phyloP scores from a whole-genome alignment of 1,139 yeast genomes.

The Suhomyces maxii region DNA sequence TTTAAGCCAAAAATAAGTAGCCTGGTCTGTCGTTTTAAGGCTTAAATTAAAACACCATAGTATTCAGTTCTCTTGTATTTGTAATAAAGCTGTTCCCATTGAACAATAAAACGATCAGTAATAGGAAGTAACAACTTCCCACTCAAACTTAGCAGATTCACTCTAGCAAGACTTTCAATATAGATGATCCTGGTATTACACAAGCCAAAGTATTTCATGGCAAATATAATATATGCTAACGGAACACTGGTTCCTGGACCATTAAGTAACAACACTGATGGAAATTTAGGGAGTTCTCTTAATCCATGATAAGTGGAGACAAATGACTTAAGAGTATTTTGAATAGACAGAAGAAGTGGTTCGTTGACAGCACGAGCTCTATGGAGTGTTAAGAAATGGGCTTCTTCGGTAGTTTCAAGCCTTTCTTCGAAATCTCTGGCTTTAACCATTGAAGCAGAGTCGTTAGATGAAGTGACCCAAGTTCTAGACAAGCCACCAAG shows the following conservation, averaged over 20 bases:
- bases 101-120: constrained; percentile 78
- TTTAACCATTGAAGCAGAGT: constrained; percentile 53
- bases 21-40: neutral
- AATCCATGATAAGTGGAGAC: constrained; percentile 26
- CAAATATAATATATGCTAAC: constrained; percentile 60
- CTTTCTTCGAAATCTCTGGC: constrained; percentile 46
- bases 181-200: constrained; percentile 64
- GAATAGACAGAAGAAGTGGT: constrained; percentile 49
- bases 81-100: constrained; percentile 71
- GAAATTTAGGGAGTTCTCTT: constrained; percentile 27
- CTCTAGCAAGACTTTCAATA: constrained; percentile 88
- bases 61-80: constrained; percentile 67
- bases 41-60: constrained; percentile 71
- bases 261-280: constrained; percentile 65
- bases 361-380: constrained; percentile 84
- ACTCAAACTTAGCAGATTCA: constrained; percentile 68
- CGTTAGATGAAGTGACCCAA: constrained; percentile 58
- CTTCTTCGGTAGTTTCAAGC: constrained; percentile 16
- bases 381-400: constrained; percentile 44
- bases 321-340: constrained; percentile 50
- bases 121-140: constrained; percentile 72
- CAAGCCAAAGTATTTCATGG: constrained; percentile 54
- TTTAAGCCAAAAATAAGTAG: no score
- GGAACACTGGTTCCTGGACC: constrained; percentile 96
- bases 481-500: constrained; percentile 31